Percentiles rank a stretch among this genome's conserved stretches.
Evolutionary conservation across 2,329 filamentous ascomycete genomes (phyloP).

Genomic region (Coniochaeta ligniaria): DNA sequence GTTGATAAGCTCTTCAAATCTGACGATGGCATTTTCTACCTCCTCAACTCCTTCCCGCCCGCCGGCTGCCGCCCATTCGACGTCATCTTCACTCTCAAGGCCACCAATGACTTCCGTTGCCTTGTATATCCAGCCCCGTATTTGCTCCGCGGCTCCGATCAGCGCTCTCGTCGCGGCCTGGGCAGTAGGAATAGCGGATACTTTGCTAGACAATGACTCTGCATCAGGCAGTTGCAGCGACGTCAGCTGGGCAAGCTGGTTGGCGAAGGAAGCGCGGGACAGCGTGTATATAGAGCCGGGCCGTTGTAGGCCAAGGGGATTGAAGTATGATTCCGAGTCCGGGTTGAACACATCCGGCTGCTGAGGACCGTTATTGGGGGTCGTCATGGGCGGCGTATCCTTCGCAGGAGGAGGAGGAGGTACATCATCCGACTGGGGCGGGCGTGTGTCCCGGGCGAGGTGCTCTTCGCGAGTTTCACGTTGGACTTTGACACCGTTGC

Average conservation of each 20-base stretch:
- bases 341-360: slow-evolving; percentile 34
- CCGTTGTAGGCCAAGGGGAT: slow-evolving; percentile 56
- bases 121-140: slow-evolving; percentile 88
- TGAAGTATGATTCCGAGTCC: slow-evolving; percentile 57
- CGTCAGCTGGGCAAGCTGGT: slow-evolving; percentile 86
- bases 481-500: slow-evolving; percentile 59
- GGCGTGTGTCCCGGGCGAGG: slow-evolving; percentile 40
- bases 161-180: slow-evolving; percentile 77
- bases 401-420: slow-evolving; percentile 39
- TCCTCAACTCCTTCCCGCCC: slow-evolving; percentile 74
- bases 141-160: slow-evolving; percentile 83
- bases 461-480: slow-evolving; percentile 51
- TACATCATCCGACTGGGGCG: slow-evolving; percentile 29
- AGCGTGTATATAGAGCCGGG: slow-evolving; percentile 90
- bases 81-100: slow-evolving; percentile 90
- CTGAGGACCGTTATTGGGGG: slow-evolving; percentile 13
- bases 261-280: slow-evolving; percentile 85
- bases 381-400: slow-evolving; percentile 36
- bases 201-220: slow-evolving; percentile 72
- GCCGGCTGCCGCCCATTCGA: slow-evolving; percentile 90
- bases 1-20: slow-evolving; percentile 84
- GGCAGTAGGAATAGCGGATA: slow-evolving; percentile 78
- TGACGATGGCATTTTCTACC: slow-evolving; percentile 65
- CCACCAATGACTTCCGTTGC: slow-evolving; percentile 83
- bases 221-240: slow-evolving; percentile 85